Evolutionary conservation across 495 filamentous ascomycete species (phyloP), one percentile per base, ranked within the genome.

Genomic region (Hyaloscypha finlandica): DNA sequence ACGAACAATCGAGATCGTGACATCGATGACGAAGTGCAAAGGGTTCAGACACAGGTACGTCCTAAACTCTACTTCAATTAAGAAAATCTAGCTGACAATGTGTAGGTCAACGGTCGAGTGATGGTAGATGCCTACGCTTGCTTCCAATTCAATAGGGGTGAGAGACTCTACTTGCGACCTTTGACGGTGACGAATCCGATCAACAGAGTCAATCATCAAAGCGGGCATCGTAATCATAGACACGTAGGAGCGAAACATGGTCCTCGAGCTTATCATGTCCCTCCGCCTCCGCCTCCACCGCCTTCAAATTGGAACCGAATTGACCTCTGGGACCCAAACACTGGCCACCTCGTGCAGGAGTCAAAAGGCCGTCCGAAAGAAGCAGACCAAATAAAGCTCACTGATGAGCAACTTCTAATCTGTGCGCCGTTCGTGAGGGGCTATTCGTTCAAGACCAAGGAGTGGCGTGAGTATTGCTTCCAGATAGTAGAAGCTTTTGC

Each of bases 391-490:
- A 16, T 4, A 32, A 33, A 56, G 32, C 11, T 54, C 22, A 54
- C 8, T 35, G 20, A 37, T 2, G 11, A 55, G 29, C 58, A 67
- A 54, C 22, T 75, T 22, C 63, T 78, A 58, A 63, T 76, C 64
- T 61, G 70, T 61, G 70, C 63, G 61, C 72, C 62, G 58, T 73
- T 67, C 52, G 65, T 76, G 52, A 62, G 74, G 63, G 62, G 63
- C 25, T 70, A 64, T 61, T 74, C 75, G 54, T 73, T 77, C 48
- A 71, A 48, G 67, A 68, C 68, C 71, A 63, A 77, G 74, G 48
- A 70, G 68, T 25, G 76, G 71, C 58, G 67, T 66, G 73, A 72
- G 63, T 22, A 70, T 2, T 52, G 8, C 39, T 16, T 2, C 20
- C 45, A 6, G 31, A 54, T 25, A 12, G 56, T 4, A n/a, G 33